A percentile compares a stretch with the other conserved stretches of the same genome.
phyloP scores from a whole-genome alignment of 345 rosid genomes.

The Eutrema heterophyllum region DNA sequence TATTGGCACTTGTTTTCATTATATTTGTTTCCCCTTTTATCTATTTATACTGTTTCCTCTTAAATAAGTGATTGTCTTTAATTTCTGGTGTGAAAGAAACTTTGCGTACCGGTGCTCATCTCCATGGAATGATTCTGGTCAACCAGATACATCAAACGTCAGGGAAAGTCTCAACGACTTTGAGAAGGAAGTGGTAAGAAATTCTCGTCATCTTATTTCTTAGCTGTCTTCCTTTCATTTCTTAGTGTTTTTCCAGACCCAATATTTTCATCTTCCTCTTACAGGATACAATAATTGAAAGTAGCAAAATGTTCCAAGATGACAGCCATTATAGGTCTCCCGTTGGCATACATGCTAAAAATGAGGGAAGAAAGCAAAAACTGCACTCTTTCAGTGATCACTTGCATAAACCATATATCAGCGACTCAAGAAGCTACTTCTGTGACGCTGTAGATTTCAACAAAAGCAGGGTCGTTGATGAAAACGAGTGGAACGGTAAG shows the following conservation, averaged over 20 bases:
- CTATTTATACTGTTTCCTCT: background rate
- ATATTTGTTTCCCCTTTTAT: background rate
- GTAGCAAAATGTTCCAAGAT: constrained; percentile 35
- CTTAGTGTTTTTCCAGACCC: background rate
- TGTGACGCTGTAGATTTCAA: constrained; percentile 16
- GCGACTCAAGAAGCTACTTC: constrained; percentile 34
- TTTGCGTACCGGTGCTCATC: constrained; percentile 29
- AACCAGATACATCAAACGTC: constrained; percentile 29
- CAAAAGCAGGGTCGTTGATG: constrained; percentile 13
- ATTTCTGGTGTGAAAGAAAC: constrained; percentile 14
- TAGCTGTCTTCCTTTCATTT: constrained; percentile 1
- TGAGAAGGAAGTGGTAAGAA: constrained; percentile 51
- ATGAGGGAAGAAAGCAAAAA: constrained; percentile 27
- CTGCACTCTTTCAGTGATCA: constrained; percentile 25
- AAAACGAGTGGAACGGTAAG: constrained; percentile 50
- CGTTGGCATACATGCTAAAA: constrained; percentile 25
- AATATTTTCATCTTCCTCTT: background rate
- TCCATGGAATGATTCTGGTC: constrained; percentile 40
- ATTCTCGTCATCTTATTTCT: constrained; percentile 8
- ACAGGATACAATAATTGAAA: constrained; percentile 54
- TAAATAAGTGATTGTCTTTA: constrained; percentile 11
- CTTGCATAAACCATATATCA: constrained; percentile 27
- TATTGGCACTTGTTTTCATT: background rate
- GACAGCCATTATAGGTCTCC: constrained; percentile 33
- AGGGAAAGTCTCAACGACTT: constrained; percentile 31